These are phyloP conservation scores for Penicillium sclerotigenum DNA, from an alignment of 2,329 filamentous ascomycete species.

Conservation along the genomic window DNA sequence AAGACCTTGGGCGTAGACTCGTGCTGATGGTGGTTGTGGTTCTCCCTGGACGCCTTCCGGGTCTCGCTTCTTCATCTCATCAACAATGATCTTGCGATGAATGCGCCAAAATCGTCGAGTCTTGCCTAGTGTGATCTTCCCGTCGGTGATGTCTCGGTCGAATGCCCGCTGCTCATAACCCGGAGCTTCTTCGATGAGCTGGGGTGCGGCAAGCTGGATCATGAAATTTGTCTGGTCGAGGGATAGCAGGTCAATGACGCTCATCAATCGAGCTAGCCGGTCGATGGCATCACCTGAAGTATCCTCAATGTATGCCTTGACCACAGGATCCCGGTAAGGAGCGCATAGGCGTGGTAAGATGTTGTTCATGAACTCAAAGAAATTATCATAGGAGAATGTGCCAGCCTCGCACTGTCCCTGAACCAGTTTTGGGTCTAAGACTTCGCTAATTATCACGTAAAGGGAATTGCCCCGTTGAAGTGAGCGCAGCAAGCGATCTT, in stretches of 20 bases:
- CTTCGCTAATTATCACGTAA: constrained; percentile 59
- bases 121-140: constrained; percentile 50
- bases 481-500: constrained; percentile 58
- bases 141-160: constrained; percentile 52
- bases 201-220: constrained; percentile 58
- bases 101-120: constrained; percentile 56
- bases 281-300: constrained; percentile 57
- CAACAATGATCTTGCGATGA: constrained; percentile 39
- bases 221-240: constrained; percentile 66
- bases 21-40: constrained; percentile 34
- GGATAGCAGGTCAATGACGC: constrained; percentile 60
- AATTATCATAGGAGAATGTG: constrained; percentile 61
- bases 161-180: constrained; percentile 62
- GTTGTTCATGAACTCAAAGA: constrained; percentile 62
- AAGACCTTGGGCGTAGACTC: constrained; percentile 59
- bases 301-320: constrained; percentile 55
- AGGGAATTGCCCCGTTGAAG: constrained; percentile 60
- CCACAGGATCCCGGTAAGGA: constrained; percentile 59
- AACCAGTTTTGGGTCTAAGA: constrained; percentile 58
- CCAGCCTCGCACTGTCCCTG: constrained; percentile 57
- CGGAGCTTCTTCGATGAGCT: constrained; percentile 58
- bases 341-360: constrained; percentile 64
- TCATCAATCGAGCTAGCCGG: constrained; percentile 60
- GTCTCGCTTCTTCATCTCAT: constrained; percentile 51
- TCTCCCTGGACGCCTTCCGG: constrained; percentile 37